Evolutionary conservation across 345 rosid species (phyloP).

Genomic region (Arabidopsis thaliana): DNA sequence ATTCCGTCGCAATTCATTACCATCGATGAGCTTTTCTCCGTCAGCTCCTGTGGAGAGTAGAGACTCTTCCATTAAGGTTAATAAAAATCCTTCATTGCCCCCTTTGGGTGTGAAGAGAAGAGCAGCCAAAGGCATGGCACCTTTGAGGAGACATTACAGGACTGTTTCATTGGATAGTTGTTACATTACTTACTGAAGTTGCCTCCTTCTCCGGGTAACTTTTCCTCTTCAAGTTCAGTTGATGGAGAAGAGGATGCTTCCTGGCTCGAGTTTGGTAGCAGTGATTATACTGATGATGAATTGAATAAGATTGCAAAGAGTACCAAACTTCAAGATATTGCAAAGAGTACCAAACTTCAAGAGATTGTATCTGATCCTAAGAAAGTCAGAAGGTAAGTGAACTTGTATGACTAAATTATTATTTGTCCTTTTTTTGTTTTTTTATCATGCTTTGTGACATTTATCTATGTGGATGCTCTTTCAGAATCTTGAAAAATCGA

Average conservation of each 20-base stretch:
- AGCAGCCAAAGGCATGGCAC: not conserved
- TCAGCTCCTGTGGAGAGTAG: not conserved
- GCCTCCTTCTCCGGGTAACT: not conserved
- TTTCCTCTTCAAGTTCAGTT: not conserved
- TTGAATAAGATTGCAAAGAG: not conserved
- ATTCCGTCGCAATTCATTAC: not conserved
- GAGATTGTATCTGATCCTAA: not conserved
- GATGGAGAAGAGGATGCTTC: not conserved
- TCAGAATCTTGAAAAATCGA: not conserved
- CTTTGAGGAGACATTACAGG: not conserved
- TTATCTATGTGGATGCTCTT: not conserved
- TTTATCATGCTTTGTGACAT: not conserved
- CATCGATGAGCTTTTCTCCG: not conserved
- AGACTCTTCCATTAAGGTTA: no score
- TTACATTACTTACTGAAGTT: not conserved
- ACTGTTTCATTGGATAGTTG: not conserved
- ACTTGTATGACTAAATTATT: not conserved
- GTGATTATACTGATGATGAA: not conserved
- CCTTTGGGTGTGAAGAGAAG: not conserved
- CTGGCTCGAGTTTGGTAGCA: not conserved
- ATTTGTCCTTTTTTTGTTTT: no score
- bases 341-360: no score
- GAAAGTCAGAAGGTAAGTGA: not conserved
- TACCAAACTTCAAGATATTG: not conserved
- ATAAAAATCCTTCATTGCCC: not conserved